Conservation (phyloP, 805 yeast genomes). For the Cyberlindnera americana region DNA sequence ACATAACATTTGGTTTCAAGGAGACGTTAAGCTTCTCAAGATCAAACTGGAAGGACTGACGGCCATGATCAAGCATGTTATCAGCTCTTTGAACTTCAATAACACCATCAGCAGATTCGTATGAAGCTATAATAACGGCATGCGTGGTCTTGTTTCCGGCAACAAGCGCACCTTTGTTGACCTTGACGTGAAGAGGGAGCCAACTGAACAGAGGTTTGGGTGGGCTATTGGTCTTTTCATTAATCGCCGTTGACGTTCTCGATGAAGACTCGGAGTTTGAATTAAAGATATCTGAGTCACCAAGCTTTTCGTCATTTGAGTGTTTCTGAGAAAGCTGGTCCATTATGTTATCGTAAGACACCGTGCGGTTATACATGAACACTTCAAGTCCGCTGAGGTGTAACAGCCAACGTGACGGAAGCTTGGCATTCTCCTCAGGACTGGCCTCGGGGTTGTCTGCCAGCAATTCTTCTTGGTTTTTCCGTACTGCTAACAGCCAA, state of each 20-base stretch:
- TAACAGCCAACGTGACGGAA: constrained; percentile 55
- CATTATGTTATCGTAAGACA: constrained; percentile 67
- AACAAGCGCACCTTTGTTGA: constrained; percentile 68
- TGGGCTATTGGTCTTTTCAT: neutral
- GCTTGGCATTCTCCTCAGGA: constrained; percentile 37
- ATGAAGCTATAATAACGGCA: constrained; percentile 62
- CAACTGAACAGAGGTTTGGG: constrained; percentile 28
- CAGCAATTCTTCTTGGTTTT: constrained; percentile 13
- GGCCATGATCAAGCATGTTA: constrained; percentile 54
- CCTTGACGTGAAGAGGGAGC: constrained; percentile 60
- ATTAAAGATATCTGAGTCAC: constrained; percentile 13
- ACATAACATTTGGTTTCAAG: constrained; percentile 70
- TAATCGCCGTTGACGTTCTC: constrained; percentile 4
- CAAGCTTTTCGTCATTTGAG: constrained; percentile 19
- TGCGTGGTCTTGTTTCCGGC: constrained; percentile 81
- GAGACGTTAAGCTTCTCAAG: constrained; percentile 54
- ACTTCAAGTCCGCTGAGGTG: constrained; percentile 76
- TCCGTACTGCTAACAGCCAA: constrained; percentile 58
- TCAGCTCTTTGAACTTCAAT: constrained; percentile 53
- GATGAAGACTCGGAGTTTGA: constrained; percentile 17
- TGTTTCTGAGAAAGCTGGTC: constrained; percentile 36
- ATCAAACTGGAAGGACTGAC: constrained; percentile 41
- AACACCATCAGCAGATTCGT: constrained; percentile 48
- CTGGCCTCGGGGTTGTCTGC: constrained; percentile 18
- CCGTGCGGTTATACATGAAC: constrained; percentile 75